Evolutionary conservation across 495 filamentous ascomycete genomes (phyloP).

Genomic region (Trichoderma orchidacearum): DNA sequence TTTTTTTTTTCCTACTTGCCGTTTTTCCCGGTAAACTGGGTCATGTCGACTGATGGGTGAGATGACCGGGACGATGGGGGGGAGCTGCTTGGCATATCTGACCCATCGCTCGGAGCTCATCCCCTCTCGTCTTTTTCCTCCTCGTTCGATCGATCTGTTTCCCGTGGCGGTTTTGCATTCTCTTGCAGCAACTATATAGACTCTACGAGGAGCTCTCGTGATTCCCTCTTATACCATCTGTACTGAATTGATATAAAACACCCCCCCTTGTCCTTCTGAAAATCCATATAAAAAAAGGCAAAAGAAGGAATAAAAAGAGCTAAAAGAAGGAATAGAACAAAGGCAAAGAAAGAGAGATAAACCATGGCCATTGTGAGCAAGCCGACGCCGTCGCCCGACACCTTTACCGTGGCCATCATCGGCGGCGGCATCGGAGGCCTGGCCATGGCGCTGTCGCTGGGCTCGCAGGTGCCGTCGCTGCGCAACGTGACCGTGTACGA

Average conservation of each 20-base stretch:
- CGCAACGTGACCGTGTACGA: constrained; percentile 4
- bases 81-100: not conserved
- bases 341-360: too few relatives aligned
- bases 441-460: not conserved
- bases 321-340: too few relatives aligned
- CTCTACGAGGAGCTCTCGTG: not conserved
- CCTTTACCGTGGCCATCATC: not conserved
- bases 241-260: too few relatives aligned
- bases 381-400: not conserved
- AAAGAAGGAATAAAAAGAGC: too few relatives aligned
- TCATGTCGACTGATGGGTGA: not conserved
- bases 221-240: not conserved
- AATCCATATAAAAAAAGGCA: not conserved
- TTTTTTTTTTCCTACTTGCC: not conserved
- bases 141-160: not conserved
- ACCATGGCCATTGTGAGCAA: not conserved
- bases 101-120: not conserved
- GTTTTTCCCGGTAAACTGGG: not conserved
- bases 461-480: not conserved
- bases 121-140: not conserved
- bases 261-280: too few relatives aligned
- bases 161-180: not conserved
- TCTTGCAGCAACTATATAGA: not conserved
- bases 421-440: not conserved
- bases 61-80: not conserved